Base-by-base conservation (phyloP, 495 filamentous ascomycete genomes). In the Hyaloscypha hepaticicola region DNA sequence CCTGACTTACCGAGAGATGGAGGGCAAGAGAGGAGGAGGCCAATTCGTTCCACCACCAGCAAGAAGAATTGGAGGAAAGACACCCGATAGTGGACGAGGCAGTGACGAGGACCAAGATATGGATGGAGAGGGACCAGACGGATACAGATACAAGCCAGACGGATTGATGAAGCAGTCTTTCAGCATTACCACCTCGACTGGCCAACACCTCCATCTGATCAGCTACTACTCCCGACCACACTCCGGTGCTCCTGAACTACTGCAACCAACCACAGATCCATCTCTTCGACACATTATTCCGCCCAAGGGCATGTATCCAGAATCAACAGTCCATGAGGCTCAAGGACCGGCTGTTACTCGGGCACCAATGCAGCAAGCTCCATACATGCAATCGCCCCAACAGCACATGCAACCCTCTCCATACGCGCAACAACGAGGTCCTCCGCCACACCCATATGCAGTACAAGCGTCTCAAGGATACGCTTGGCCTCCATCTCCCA, bases 101-200 rank as follows among this genome's bases (percentile, higher is more conserved):
- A 94, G 90, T 72, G 94, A 96, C 69, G 91, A 90, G 27, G 89
- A 91, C 58, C 74, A 79, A 29, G 88, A 88, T 55, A 84, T 86
- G 67, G 88, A 87, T 64, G 91, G 94, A 31, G 91, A 92, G 50
- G 95, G 93, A 38, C 95, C 90, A 0, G 95, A 99, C 74, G 95
- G 95, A 14, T 99, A 98, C 74, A 85, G 94, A 60, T 99, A 99
- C 77, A 99, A 99, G 78, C 88, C 90, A 1, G 95, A 98, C 70
- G 95, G 95, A 0, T 79, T 99, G 38, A 96, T 97, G 93, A 99
- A 99, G 80, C 95, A 99, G 76, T 98, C 95, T 0, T 99, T 98
- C 82, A 97, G 94, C 79, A 98, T 99, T 73, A 96, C 94, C 4
- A 98, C 94, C 2, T 88, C 90, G 8, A 84, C 82, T 24, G 90